Percentiles rank a stretch among this genome's conserved stretches.
phyloP scores from a whole-genome alignment of 2,329 filamentous ascomycete genomes.

The Paecilomyces formosus region DNA sequence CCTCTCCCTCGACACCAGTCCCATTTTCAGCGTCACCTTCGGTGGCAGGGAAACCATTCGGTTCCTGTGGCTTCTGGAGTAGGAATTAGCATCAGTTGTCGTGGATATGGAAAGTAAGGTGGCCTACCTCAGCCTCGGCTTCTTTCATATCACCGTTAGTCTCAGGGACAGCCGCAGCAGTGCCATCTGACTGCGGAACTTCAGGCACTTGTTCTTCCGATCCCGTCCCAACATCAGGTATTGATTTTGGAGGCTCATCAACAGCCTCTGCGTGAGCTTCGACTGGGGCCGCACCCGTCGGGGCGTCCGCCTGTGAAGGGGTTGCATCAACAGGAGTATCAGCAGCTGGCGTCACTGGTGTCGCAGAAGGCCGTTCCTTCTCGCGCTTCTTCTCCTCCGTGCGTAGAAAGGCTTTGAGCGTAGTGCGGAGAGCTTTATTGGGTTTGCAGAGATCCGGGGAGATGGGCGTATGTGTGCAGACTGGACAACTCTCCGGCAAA shows the following conservation, averaged over 20 bases:
- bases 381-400: slow-evolving; percentile 87
- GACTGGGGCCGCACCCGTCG: slow-evolving; percentile 11
- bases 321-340: slow-evolving; percentile 16
- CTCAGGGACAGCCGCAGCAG: slow-evolving; percentile 4
- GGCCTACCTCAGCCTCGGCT: slow-evolving; percentile 11
- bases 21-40: slow-evolving; percentile 4
- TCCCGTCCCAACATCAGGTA: slow-evolving; percentile 6
- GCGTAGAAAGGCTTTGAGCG: slow-evolving; percentile 82
- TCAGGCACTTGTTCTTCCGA: slow-evolving; percentile 8
- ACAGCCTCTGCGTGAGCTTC: slow-evolving; percentile 8
- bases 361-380: slow-evolving; percentile 41
- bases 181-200: background rate
- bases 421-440: slow-evolving; percentile 85
- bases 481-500: slow-evolving; percentile 72
- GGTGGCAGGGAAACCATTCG: slow-evolving; percentile 5
- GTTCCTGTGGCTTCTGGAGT: slow-evolving; percentile 9
- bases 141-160: slow-evolving; percentile 3
- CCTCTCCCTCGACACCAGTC: slow-evolving; percentile 5
- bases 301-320: slow-evolving; percentile 8
- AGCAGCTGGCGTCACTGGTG: slow-evolving; percentile 22
- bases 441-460: slow-evolving; percentile 79
- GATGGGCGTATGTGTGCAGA: slow-evolving; percentile 87
- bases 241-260: slow-evolving; percentile 4
- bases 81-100: background rate
- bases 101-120: background rate